Evolutionary conservation across 2,329 filamentous ascomycete species (phyloP).

Genomic region (Beauveria scarabaeidicola): DNA sequence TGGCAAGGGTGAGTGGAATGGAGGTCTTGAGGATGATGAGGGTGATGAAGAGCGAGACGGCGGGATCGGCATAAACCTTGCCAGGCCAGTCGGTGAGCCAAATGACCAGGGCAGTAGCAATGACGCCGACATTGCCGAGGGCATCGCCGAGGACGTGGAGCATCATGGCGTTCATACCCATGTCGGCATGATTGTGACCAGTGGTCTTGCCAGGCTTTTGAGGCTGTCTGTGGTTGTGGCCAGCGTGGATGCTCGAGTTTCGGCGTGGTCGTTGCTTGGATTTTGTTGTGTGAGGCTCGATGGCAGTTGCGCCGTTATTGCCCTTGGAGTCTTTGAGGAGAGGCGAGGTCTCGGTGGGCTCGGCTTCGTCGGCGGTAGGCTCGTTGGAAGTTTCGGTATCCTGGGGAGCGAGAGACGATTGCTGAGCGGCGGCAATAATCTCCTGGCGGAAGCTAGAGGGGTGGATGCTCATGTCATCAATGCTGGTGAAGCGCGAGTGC

Average conservation of each 20-base stretch:
- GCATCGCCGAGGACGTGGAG: slow-evolving; percentile 74
- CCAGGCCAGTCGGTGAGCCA: slow-evolving; percentile 79
- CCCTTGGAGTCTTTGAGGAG: slow-evolving; percentile 35
- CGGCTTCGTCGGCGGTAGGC: slow-evolving; percentile 33
- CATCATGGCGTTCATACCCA: slow-evolving; percentile 89
- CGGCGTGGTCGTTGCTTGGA: slow-evolving; percentile 25
- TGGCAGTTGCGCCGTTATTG: slow-evolving; percentile 21
- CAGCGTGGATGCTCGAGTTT: slow-evolving; percentile 52
- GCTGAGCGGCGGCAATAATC: slow-evolving; percentile 75
- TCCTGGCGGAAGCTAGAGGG: slow-evolving; percentile 86
- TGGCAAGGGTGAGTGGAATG: slow-evolving; percentile 70
- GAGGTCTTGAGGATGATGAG: slow-evolving; percentile 66
- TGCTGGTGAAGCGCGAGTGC: slow-evolving; percentile 52
- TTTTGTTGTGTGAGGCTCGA: slow-evolving; percentile 16
- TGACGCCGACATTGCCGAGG: slow-evolving; percentile 79
- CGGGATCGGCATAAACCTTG: slow-evolving; percentile 82
- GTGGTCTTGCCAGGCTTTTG: slow-evolving; percentile 51
- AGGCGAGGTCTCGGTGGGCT: slow-evolving; percentile 36
- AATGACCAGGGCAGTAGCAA: slow-evolving; percentile 75
- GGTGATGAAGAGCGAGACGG: slow-evolving; percentile 90
- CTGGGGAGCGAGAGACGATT: slow-evolving; percentile 38
- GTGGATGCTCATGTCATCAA: slow-evolving; percentile 73
- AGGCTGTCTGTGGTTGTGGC: slow-evolving; percentile 75
- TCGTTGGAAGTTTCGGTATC: slow-evolving; percentile 41
- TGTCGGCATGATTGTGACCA: slow-evolving; percentile 73